phyloP scores from a whole-genome alignment of 495 filamentous ascomycete genomes.

The Daldinia decipiens region DNA sequence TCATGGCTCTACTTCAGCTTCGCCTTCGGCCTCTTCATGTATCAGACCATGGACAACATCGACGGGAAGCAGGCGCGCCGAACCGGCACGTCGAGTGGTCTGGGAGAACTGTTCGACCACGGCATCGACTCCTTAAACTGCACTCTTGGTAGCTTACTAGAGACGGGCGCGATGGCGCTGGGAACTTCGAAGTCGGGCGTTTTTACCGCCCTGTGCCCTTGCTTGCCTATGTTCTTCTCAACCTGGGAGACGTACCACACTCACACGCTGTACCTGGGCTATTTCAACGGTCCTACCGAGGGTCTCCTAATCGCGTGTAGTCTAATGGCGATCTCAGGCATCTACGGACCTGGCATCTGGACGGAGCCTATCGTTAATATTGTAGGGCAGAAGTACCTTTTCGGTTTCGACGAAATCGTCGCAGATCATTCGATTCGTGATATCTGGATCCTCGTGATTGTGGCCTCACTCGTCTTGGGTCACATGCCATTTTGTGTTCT shows the following conservation, averaged over 20 bases:
- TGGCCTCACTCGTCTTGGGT: conserved; percentile 74
- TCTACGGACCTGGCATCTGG: conserved; percentile 91
- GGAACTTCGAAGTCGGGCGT: conserved; percentile 83
- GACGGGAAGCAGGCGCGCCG: conserved; percentile 97
- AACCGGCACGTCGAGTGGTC: conserved; percentile 91
- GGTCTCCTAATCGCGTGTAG: conserved; percentile 87
- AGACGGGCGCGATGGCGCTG: conserved; percentile 90
- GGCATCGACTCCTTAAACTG: conserved; percentile 98
- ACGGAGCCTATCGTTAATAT: conserved; percentile 73
- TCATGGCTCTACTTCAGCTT: conserved; percentile 96
- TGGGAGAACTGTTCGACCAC: conserved; percentile 98
- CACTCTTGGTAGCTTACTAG: conserved; percentile 86
- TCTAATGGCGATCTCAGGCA: conserved; percentile 86
- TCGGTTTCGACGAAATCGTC: conserved; percentile 64
- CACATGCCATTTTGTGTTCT: conserved; percentile 85
- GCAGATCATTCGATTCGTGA: conserved; percentile 78
- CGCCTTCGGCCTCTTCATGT: conserved; percentile 94
- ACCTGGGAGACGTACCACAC: conserved; percentile 99
- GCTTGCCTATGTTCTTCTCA: conserved; percentile 98
- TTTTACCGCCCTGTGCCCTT: conserved; percentile 90
- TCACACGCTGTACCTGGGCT: conserved; percentile 94
- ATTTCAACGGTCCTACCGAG: conserved; percentile 97
- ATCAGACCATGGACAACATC: conserved; percentile 98
- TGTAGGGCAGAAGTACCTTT: conserved; percentile 64
- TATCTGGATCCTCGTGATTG: conserved; percentile 84